These are phyloP conservation scores for Cercospora sojina DNA, from an alignment of 2,329 filamentous ascomycete species.

Conservation along the genomic window DNA sequence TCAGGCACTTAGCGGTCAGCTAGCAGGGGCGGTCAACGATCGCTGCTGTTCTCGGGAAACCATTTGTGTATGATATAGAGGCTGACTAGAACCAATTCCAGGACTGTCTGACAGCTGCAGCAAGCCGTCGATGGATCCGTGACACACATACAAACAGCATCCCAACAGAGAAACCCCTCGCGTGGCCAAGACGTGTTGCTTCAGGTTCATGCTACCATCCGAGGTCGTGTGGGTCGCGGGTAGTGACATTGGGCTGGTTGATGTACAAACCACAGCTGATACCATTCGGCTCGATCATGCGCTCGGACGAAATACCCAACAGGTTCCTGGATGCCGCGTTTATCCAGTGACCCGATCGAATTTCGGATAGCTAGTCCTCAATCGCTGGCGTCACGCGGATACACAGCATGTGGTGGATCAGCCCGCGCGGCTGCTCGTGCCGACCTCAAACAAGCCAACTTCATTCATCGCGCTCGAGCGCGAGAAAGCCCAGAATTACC, in stretches of 20 bases:
- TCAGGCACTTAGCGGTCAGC: neutral
- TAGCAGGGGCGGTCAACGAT: neutral
- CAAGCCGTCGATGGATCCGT: slow-evolving; percentile 19
- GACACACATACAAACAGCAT: slow-evolving; percentile 21
- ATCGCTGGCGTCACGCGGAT: slow-evolving; percentile 10
- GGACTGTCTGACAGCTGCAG: slow-evolving; percentile 24
- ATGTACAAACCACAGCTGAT: slow-evolving; percentile 11
- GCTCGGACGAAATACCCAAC: neutral
- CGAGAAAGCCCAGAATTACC: slow-evolving; percentile 9
- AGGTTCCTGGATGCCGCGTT: neutral
- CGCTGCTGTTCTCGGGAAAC: neutral
- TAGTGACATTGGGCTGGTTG: slow-evolving; percentile 17
- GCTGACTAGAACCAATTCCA: slow-evolving; percentile 6
- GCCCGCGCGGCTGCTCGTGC: slow-evolving; percentile 15
- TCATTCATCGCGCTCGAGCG: slow-evolving; percentile 17
- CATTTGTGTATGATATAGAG: neutral
- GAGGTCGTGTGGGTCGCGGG: slow-evolving; percentile 14
- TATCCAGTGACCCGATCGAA: neutral
- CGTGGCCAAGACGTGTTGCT: slow-evolving; percentile 18
- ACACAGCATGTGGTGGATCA: slow-evolving; percentile 7
- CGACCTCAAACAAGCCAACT: slow-evolving; percentile 12
- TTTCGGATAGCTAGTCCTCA: neutral
- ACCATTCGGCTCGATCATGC: slow-evolving; percentile 1
- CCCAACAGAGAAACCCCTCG: slow-evolving; percentile 16
- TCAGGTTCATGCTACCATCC: slow-evolving; percentile 24